Conservation (phyloP, 106 monocot species). For the Dendrobium huoshanense region DNA sequence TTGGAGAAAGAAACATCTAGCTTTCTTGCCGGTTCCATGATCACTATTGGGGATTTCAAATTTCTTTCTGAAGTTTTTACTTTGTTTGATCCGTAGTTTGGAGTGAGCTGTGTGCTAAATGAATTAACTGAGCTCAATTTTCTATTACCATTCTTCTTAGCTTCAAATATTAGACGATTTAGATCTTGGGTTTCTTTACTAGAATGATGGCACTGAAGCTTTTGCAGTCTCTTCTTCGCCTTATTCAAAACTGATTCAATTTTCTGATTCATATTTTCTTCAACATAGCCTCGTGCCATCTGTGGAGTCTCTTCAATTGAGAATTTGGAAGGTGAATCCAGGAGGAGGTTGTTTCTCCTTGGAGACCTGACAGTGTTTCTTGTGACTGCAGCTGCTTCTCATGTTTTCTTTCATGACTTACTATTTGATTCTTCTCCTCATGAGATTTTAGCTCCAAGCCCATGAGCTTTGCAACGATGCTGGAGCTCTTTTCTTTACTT, state of each 20-base stretch:
- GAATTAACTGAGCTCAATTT: constrained; percentile 3
- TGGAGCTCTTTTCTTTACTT: constrained; percentile 23
- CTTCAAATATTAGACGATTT: neutral
- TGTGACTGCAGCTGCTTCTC: constrained; percentile 49
- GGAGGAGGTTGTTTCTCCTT: constrained; percentile 5
- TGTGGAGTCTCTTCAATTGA: neutral
- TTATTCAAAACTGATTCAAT: neutral
- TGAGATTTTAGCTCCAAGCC: constrained; percentile 32
- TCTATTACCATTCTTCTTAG: neutral
- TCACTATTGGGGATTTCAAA: constrained; percentile 58
- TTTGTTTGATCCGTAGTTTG: neutral
- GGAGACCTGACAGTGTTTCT: neutral
- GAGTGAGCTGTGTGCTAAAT: neutral
- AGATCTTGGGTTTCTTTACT: constrained; percentile 24
- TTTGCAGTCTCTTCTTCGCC: constrained; percentile 38
- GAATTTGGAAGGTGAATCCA: constrained; percentile 9
- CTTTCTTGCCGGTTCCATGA: constrained; percentile 53
- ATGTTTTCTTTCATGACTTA: constrained; percentile 16
- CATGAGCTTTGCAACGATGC: constrained; percentile 75
- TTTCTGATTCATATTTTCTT: constrained; percentile 14
- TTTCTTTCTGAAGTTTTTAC: constrained; percentile 11
- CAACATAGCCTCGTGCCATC: neutral
- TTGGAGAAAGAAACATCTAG: constrained; percentile 13
- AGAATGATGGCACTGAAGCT: constrained; percentile 33
- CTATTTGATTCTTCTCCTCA: neutral